phyloP scores from a whole-genome alignment of 2,329 filamentous ascomycete genomes.

The Diaporthe vaccinii region DNA sequence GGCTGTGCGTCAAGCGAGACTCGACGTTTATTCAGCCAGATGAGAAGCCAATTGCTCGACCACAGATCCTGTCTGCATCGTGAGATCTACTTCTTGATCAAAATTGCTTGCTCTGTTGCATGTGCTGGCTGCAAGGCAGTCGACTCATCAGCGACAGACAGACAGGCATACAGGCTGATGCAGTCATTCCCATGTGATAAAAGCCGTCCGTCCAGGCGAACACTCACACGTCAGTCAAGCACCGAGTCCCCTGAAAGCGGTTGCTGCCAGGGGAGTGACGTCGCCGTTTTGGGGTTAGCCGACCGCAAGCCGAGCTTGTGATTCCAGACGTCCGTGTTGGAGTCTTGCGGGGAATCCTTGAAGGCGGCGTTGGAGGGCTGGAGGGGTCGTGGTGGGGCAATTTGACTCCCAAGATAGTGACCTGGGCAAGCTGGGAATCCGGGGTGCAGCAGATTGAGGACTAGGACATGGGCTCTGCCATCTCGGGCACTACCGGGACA shows the following conservation, averaged over 20 bases:
- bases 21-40: neutral
- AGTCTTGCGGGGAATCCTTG: constrained; percentile 34
- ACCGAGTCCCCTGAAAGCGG: neutral
- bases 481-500: constrained; percentile 28
- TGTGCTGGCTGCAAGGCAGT: neutral
- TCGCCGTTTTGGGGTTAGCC: constrained; percentile 41
- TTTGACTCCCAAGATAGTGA: neutral
- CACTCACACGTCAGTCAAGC: constrained; percentile 21
- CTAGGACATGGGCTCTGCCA: constrained; percentile 4
- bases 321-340: constrained; percentile 18
- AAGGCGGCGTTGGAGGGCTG: neutral
- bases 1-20: neutral
- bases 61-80: neutral
- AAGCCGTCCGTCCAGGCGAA: neutral
- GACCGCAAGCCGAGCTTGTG: constrained; percentile 41
- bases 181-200: constrained; percentile 37
- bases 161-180: neutral
- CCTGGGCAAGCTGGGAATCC: constrained; percentile 18
- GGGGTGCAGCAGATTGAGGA: constrained; percentile 11
- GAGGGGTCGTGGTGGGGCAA: constrained; percentile 11
- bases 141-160: neutral
- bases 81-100: neutral
- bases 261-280: constrained; percentile 35
- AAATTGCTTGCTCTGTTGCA: neutral
- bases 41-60: neutral